These are phyloP conservation scores for Phellopilus nigrolimitatus DNA, from an alignment of 1,284 basidiomycete genomes.

Conservation along the genomic window DNA sequence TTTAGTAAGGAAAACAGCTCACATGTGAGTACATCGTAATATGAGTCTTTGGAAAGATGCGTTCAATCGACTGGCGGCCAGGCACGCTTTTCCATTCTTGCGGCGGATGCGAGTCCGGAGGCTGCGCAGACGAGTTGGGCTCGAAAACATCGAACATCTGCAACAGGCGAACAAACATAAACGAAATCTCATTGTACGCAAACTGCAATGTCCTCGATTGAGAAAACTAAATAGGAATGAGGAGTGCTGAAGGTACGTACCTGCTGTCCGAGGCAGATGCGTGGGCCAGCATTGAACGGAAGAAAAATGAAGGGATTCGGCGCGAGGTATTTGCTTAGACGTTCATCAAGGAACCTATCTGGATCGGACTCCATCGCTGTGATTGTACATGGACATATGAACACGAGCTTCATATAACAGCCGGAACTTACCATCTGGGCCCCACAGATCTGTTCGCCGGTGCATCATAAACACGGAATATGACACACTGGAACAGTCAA, in stretches of 20 bases:
- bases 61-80: slow-evolving; percentile 10
- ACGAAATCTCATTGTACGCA: slow-evolving; percentile 66
- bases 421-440: slow-evolving; percentile 46
- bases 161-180: slow-evolving; percentile 59
- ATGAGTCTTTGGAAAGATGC: slow-evolving; percentile 8
- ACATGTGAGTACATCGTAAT: slow-evolving; percentile 9
- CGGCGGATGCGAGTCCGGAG: slow-evolving; percentile 41
- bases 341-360: slow-evolving; percentile 38
- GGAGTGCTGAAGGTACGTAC: slow-evolving; percentile 21
- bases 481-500: not conserved
- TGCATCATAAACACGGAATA: slow-evolving; percentile 63
- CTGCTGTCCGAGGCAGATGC: slow-evolving; percentile 45
- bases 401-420: not conserved
- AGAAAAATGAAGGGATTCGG: slow-evolving; percentile 44
- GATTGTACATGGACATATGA: not conserved
- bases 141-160: slow-evolving; percentile 49
- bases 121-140: slow-evolving; percentile 41
- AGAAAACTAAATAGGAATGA: not conserved
- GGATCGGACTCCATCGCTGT: slow-evolving; percentile 42
- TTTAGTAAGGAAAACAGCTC: not conserved
- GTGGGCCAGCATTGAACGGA: slow-evolving; percentile 46
- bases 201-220: slow-evolving; percentile 40
- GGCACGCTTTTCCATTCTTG: slow-evolving; percentile 33
- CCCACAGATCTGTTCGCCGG: slow-evolving; percentile 59
- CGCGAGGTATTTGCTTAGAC: slow-evolving; percentile 33